Conservation (phyloP, 2,329 filamentous ascomycete species). For the Talaromyces funiculosus region DNA sequence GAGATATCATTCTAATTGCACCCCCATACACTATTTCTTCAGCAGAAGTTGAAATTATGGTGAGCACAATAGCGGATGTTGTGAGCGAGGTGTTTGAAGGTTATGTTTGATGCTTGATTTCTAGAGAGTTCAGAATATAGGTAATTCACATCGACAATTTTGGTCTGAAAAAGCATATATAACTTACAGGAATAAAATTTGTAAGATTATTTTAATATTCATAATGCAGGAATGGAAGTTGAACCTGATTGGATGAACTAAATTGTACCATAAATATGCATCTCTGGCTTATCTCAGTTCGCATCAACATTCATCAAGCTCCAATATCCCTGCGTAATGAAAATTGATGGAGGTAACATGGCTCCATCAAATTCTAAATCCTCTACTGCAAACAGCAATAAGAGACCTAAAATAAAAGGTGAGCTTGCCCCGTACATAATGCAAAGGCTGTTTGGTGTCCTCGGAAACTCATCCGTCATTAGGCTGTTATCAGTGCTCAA, state of each 20-base stretch:
- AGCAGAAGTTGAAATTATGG: not conserved
- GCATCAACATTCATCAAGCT: not conserved
- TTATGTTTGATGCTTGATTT: not conserved
- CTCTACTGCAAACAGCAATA: not conserved
- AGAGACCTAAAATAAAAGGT: not conserved
- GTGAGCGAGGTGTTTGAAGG: not conserved
- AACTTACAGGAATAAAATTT: not conserved
- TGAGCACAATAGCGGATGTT: not conserved
- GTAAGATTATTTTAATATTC: not conserved
- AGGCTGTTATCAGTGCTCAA: slow-evolving; percentile 3
- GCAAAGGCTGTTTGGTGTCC: not conserved
- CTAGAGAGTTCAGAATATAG: not conserved
- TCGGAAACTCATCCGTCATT: not conserved
- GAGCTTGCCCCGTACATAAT: not conserved
- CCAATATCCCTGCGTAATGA: not conserved
- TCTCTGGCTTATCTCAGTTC: not conserved
- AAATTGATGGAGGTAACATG: not conserved
- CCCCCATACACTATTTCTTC: slow-evolving; percentile 19
- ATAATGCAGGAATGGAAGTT: not conserved
- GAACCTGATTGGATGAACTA: not conserved
- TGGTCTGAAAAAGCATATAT: not conserved
- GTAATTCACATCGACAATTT: not conserved
- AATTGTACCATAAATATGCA: not conserved
- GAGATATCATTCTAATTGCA: slow-evolving; percentile 46
- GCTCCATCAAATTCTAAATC: not conserved